These are phyloP conservation scores for Debaryomycetaceae sp. DNA, from an alignment of 1,139 yeast species.

Conservation along the genomic window DNA sequence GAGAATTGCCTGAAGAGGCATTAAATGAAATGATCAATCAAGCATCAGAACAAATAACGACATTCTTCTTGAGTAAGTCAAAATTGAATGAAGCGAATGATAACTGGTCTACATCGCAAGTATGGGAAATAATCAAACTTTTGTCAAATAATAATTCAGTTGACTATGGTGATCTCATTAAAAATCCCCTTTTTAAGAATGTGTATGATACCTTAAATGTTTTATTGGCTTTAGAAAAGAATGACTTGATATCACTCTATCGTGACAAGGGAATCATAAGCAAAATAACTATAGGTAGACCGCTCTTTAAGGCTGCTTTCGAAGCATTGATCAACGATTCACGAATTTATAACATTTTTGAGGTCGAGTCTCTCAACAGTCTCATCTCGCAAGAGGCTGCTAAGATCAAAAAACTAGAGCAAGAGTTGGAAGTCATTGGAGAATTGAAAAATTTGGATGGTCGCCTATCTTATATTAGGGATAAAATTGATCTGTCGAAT, in stretches of 20 bases:
- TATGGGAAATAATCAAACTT: slow-evolving; percentile 76
- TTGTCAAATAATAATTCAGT: slow-evolving; percentile 50
- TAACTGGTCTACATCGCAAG: slow-evolving; percentile 75
- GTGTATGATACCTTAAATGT: slow-evolving; percentile 49
- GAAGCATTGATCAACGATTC: slow-evolving; percentile 56
- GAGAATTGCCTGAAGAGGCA: slow-evolving; percentile 79
- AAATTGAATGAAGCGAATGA: slow-evolving; percentile 23
- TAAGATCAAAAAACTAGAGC: slow-evolving; percentile 64
- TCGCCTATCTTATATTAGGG: slow-evolving; percentile 62
- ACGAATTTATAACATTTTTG: slow-evolving; percentile 58
- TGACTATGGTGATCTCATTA: slow-evolving; percentile 49
- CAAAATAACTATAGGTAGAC: slow-evolving; percentile 74
- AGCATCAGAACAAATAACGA: slow-evolving; percentile 84
- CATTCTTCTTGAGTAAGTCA: slow-evolving; percentile 59
- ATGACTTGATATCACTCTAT: slow-evolving; percentile 66
- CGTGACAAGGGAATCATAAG: slow-evolving; percentile 74
- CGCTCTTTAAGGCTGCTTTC: slow-evolving; percentile 82
- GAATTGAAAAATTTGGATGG: slow-evolving; percentile 52
- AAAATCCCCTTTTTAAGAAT: slow-evolving; percentile 63
- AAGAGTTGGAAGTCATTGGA: slow-evolving; percentile 60
- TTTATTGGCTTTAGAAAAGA: slow-evolving; percentile 70
- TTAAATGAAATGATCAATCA: slow-evolving; percentile 75
- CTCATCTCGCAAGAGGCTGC: slow-evolving; percentile 59
- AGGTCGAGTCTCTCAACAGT: slow-evolving; percentile 54
- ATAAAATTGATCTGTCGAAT: slow-evolving; percentile 60